Conservation (phyloP, 495 filamentous ascomycete genomes). For the Penicillium verhagenii region DNA sequence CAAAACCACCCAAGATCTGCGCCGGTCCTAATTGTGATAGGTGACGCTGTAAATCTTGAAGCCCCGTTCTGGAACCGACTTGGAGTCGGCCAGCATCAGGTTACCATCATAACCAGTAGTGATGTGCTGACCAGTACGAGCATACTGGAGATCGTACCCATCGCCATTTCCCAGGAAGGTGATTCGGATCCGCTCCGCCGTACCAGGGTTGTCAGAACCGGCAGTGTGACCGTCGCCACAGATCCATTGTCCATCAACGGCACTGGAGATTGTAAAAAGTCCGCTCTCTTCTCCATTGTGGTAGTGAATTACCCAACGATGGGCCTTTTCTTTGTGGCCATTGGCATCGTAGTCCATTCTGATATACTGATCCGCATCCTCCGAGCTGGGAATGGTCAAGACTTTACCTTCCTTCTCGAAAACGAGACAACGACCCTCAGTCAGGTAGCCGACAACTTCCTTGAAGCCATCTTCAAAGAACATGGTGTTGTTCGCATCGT, state of each 20-base stretch:
- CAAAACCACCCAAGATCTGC: no score
- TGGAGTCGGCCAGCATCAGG: slow-evolving; percentile 13
- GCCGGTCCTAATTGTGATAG: slow-evolving; percentile 32
- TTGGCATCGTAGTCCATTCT: slow-evolving; percentile 16
- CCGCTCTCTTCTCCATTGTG: slow-evolving; percentile 35
- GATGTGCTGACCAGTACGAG: slow-evolving; percentile 20
- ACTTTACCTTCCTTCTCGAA: background rate
- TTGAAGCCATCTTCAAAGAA: slow-evolving; percentile 54
- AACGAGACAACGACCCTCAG: background rate
- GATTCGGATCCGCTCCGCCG: slow-evolving; percentile 38
- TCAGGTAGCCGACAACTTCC: slow-evolving; percentile 37
- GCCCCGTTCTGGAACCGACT: slow-evolving; percentile 2
- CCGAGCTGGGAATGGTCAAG: background rate
- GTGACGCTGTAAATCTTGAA: slow-evolving; percentile 48
- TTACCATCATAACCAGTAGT: slow-evolving; percentile 22
- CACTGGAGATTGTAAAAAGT: slow-evolving; percentile 48
- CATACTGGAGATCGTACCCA: slow-evolving; percentile 43
- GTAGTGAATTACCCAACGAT: slow-evolving; percentile 54
- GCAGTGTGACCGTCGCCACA: slow-evolving; percentile 25
- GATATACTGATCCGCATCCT: no score
- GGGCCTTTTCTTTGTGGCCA: slow-evolving; percentile 36
- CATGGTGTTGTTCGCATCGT: slow-evolving; percentile 24
- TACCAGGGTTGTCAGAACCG: slow-evolving; percentile 8
- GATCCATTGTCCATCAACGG: slow-evolving; percentile 46
- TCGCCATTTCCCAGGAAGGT: slow-evolving; percentile 39